Evolutionary conservation across 2,329 filamentous ascomycete species (phyloP), one percentile per base, ranked within the genome.

Genomic region (Pseudogymnoascus sp.): DNA sequence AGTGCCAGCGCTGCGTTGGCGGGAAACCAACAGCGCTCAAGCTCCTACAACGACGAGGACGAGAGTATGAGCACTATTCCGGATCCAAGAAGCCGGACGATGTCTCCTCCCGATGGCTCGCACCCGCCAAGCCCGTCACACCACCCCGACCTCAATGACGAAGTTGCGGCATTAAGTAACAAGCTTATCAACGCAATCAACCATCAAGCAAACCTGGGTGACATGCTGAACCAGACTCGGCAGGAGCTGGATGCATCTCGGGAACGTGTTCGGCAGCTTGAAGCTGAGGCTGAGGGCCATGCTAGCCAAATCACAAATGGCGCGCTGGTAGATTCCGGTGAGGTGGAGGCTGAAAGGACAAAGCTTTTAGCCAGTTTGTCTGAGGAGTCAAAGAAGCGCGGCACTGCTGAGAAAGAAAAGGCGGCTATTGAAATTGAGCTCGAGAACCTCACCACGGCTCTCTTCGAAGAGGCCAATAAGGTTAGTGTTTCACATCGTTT

Each of bases 141-240:
- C 47, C 81, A 84, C 63, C 80, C 82, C 4, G 83, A 84, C 61
- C 75, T 85, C 20, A 80, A 80, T 65, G 78, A 82, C 62, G 94
- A 97, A 75, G 90, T 99, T 28, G 90, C 93, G 6, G 86, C 90
- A 6, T 79, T 99, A 33, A 97, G 91, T 75, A 93, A 91, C 57
- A 99, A 99, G 74, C 85, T 99, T 65, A 93, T 99, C 68, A 93
- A 94, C 71, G 93, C 94, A 47, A 97, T 99, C 75, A 99, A 99
- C 72, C 89, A 96, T 73, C 92, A 97, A 74, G 97, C 92, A 6
- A 87, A 83, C 20, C 82, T 99, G 47, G 94, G 97, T 74, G 94
- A 99, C 73, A 89, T 85, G 9, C 79, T 99, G 15, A 88, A 90
- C 58, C 86, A 85, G 59, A 89, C 91, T 14, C 85, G 91, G 37